Percentiles rank a stretch among this genome's conserved stretches.
These are phyloP conservation scores for Mimosa bimucronata DNA, from an alignment of 306 rosid genomes.

Conservation along the genomic window DNA sequence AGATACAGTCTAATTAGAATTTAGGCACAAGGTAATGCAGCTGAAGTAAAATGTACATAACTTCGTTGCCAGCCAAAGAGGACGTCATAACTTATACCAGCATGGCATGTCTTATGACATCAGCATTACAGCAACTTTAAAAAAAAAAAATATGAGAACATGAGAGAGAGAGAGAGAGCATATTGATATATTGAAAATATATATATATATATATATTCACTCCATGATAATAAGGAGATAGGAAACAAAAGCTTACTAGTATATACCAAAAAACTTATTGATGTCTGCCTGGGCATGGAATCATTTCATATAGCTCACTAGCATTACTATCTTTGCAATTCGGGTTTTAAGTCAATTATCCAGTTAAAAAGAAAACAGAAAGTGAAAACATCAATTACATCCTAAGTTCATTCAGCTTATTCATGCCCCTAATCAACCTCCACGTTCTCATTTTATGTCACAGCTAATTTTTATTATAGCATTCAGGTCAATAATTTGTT, in stretches of 20 bases:
- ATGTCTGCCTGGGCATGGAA: constrained; percentile 3
- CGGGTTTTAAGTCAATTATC: background rate
- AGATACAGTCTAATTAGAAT: constrained; percentile 1
- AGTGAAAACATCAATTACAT: background rate
- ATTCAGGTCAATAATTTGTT: background rate
- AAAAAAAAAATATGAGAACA: background rate
- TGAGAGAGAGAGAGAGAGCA: background rate
- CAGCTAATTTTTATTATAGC: background rate
- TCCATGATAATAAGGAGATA: background rate
- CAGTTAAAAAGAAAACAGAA: background rate
- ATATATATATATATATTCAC: constrained; percentile 4
- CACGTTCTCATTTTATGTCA: background rate
- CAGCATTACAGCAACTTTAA: background rate
- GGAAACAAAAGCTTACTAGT: background rate
- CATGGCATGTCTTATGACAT: constrained; percentile 19
- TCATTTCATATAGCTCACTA: constrained; percentile 19
- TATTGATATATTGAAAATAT: constrained; percentile 5
- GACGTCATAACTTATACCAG: background rate
- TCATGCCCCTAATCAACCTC: background rate
- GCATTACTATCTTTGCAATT: background rate
- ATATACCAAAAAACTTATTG: too few relatives aligned
- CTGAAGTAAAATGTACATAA: constrained; percentile 7
- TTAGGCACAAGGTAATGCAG: constrained; percentile 11
- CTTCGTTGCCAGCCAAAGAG: constrained; percentile 5
- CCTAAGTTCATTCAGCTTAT: background rate